These are phyloP conservation scores for Fusarium dlaminii DNA, from an alignment of 2,329 filamentous ascomycete species.

Conservation along the genomic window DNA sequence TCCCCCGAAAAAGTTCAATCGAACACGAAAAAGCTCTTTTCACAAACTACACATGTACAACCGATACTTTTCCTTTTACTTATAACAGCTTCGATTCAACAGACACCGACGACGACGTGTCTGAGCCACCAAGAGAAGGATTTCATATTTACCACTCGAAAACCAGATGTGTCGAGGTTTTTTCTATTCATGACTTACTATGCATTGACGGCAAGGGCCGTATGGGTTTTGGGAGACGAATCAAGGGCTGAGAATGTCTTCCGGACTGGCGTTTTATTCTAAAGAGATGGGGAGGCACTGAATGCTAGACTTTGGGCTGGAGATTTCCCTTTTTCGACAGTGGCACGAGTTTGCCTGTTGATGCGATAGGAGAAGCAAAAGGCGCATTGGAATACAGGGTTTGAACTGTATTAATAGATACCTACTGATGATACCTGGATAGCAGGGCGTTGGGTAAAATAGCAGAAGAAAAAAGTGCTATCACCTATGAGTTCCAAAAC, in stretches of 20 bases:
- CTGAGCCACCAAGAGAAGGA: neutral
- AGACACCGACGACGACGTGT: neutral
- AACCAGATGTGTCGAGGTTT: constrained; percentile 19
- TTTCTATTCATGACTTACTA: constrained; percentile 27
- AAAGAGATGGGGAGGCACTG: constrained; percentile 3
- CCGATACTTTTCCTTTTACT: constrained; percentile 5
- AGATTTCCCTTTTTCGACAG: neutral
- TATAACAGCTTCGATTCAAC: constrained; percentile 8
- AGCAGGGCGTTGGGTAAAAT: constrained; percentile 23
- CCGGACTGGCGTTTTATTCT: constrained; percentile 41
- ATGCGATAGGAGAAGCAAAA: neutral
- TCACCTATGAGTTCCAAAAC: neutral
- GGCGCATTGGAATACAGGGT: constrained; percentile 22
- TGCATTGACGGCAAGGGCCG: constrained; percentile 41
- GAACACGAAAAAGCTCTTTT: neutral
- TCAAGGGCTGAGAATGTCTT: constrained; percentile 69
- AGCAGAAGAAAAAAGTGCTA: constrained; percentile 7
- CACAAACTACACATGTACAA: neutral
- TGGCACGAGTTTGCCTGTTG: neutral
- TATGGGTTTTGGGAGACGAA: constrained; percentile 51
- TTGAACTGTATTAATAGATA: constrained; percentile 34
- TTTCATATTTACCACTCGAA: neutral
- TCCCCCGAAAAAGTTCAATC: neutral
- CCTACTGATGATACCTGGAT: constrained; percentile 32
- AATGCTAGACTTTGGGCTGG: constrained; percentile 7